Evolutionary conservation across 345 rosid species (phyloP).

Genomic region (Draba incana): DNA sequence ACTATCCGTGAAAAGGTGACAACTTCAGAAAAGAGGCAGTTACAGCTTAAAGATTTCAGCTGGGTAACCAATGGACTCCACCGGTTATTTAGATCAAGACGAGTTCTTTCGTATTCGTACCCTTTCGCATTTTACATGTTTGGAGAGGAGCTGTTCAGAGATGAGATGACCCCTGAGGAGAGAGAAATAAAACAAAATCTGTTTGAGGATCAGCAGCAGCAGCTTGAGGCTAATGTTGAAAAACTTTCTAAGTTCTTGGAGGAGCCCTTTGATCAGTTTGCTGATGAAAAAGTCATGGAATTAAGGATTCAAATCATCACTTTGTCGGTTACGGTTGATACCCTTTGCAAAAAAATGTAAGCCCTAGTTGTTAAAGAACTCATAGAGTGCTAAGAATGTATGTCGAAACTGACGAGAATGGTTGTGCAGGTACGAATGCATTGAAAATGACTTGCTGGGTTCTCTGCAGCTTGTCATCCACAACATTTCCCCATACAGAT

Average conservation of each 20-base stretch:
- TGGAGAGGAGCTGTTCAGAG: conserved; percentile 85
- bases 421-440: conserved; percentile 78
- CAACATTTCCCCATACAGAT: conserved; percentile 73
- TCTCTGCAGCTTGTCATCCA: conserved; percentile 66
- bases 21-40: conserved; percentile 60
- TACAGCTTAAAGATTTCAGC: conserved; percentile 66
- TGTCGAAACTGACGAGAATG: neutral
- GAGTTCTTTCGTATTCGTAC: conserved; percentile 81
- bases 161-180: conserved; percentile 68
- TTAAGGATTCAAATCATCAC: conserved; percentile 74
- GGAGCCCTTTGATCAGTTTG: conserved; percentile 74
- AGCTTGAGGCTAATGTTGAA: conserved; percentile 86
- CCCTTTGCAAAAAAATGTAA: conserved; percentile 75
- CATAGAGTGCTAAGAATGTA: neutral
- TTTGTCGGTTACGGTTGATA: conserved; percentile 56
- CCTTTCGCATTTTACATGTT: conserved; percentile 93
- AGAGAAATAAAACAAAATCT: conserved; percentile 74
- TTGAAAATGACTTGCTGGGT: conserved; percentile 80
- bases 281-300: conserved; percentile 59
- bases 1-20: conserved; percentile 61
- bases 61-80: conserved; percentile 80
- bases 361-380: neutral
- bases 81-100: conserved; percentile 80
- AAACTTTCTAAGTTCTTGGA: conserved; percentile 78
- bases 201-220: conserved; percentile 96